phyloP scores from a whole-genome alignment of 495 filamentous ascomycete species.

The Pseudevernia furfuracea region DNA sequence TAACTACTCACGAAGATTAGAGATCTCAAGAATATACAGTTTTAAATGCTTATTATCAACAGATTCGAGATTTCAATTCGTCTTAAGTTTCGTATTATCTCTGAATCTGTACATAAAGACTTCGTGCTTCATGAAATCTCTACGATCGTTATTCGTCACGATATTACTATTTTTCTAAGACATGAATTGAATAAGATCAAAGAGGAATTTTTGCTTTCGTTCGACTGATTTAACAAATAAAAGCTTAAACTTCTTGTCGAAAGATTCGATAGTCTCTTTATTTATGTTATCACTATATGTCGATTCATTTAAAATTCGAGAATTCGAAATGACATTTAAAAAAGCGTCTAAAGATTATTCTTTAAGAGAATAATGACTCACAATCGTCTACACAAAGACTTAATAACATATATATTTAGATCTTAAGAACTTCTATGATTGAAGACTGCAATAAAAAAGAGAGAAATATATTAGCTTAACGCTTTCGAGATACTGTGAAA shows the following conservation, averaged over 20 bases:
- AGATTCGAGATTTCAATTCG: conserved; percentile 29
- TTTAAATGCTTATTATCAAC: conserved; percentile 29
- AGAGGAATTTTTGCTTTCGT: conserved; percentile 15
- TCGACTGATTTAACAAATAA: conserved; percentile 9
- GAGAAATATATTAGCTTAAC: too few species aligned
- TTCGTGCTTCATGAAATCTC: conserved; percentile 25
- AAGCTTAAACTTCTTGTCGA: conserved; percentile 9
- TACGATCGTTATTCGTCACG: conserved; percentile 20
- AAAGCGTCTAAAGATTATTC: conserved; percentile 10
- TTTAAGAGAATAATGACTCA: conserved; percentile 6
- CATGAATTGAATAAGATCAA: conserved; percentile 21
- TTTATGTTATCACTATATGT: conserved; percentile 16
- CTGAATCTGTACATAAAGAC: conserved; percentile 16
- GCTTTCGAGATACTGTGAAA: too few species aligned
- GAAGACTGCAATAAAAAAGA: too few species aligned
- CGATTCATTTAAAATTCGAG: conserved; percentile 7
- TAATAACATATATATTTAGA: neutral
- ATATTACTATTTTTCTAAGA: conserved; percentile 25
- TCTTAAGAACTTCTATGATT: too few species aligned
- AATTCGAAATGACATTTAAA: neutral
- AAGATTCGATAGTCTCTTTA: conserved; percentile 16
- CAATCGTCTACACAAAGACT: conserved; percentile 1
- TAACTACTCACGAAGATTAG: conserved; percentile 21
- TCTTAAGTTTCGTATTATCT: conserved; percentile 19
- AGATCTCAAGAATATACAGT: conserved; percentile 14